Base-by-base conservation (phyloP, 495 filamentous ascomycete genomes). In the Penicillium macrosclerotiorum region DNA sequence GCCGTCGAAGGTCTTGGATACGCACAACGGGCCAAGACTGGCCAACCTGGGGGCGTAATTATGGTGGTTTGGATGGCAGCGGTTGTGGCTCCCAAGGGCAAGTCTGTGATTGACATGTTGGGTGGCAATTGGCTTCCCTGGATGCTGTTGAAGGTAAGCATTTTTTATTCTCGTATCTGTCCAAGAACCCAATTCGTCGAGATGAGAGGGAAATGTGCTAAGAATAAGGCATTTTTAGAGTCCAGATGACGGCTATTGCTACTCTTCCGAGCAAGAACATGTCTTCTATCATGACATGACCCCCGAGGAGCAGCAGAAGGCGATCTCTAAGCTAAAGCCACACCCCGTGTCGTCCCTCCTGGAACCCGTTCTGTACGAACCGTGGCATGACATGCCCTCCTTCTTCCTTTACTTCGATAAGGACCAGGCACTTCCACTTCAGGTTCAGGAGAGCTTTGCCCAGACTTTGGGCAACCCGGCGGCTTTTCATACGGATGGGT, bases 351-450 rank as follows among this genome's bases (percentile, higher is more conserved):
- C 18, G 8, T 29, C 51, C 0, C 61, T 60, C 39, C 23, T 23
- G 2, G 60, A 55, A 23, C 30, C 52, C 0, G 48, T 63, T 16
- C 67, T 63, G n/a, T 59, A 73, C 39, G 62, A 74, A 2, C 65
- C 67, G 2, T 80, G 77, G 54, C 66, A 64, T 20, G 56, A 70
- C 30, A 60, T 76, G 16, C 73, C 75, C 0, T 64, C 59, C 9
- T 73, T 72, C 14, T 80, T 75, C 27, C 44, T 80, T 1, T 44
- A 78, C 12, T 77, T 68, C 31, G 70, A 76, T 20, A 48, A 65
- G 8, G 76, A 80, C 46, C 25, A 49, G 23, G 59, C 62, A 8
- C 54, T 77, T 29, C 59, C 60, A 0, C 33, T 66, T 1, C 29
- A 41, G 11, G 33, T 45, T 1, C 76, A 80, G 52, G 68, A 66